Evolutionary conservation across 2,329 filamentous ascomycete species (phyloP), one percentile per base, ranked within the genome.

Genomic region (Byssochlamys sp.): DNA sequence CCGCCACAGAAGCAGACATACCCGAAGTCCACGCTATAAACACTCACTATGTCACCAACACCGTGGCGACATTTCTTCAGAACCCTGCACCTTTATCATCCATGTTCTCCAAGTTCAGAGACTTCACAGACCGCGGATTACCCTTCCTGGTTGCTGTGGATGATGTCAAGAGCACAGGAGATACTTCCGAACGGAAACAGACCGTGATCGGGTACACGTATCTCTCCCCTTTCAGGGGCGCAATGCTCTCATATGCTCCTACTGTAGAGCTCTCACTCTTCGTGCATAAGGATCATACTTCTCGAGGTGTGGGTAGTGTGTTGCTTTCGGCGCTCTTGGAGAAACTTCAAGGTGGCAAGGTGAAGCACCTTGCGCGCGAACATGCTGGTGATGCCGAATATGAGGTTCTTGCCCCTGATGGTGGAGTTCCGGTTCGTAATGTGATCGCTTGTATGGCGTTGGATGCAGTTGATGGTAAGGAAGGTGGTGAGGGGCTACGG

Each of bases 221-320:
- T 35, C 65, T 69, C 27, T 68, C 67, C 4, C 67, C 68, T 2
- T 77, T 73, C 56, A 68, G 72, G 2, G 68, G 66, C 4, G 62
- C 64, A 27, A 65, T 73, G 63, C 60, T 69, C 24, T 71, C 71
- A 1, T 77, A 76, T 59, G 70, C 66, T 11, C 67, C 73, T 6
- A 74, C 74, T 0, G 74, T 75, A 7, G 74, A 77, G 58, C 61
- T 76, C 5, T 69, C 68, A 0, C 61, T 77, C 11, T 75, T 75
- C 57, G 67, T 74, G 52, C 72, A 73, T 58, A 71, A 69, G 1
- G 66, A 69, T 0, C 59, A 74, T 50, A 67, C 62, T 12, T 63
- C 60, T 1, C 63, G 60, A 19, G 69, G 70, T 2, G 62, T 75
- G 31, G 75, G 74, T 4, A 65, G 69, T 3, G 54, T 29, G 35